These are phyloP conservation scores for Clavariopsis aquatica DNA, from an alignment of 495 filamentous ascomycete genomes.

Conservation along the genomic window DNA sequence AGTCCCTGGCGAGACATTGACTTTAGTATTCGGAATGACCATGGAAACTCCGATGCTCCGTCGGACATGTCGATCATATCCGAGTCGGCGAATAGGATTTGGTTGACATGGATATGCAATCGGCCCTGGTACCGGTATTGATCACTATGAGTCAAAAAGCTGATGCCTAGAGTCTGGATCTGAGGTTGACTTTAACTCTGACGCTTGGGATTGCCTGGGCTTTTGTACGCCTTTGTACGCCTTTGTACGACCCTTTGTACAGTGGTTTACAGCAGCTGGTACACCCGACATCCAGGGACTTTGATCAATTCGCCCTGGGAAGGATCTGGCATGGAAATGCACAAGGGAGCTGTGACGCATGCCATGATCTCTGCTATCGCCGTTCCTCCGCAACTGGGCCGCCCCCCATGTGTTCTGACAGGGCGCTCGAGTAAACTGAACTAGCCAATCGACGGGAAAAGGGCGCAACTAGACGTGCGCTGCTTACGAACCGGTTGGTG, in stretches of 20 bases:
- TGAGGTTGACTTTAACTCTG: neutral
- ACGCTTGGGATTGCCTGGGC: neutral
- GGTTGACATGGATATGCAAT: neutral
- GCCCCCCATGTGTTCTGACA: neutral
- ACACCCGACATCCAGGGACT: too few species aligned
- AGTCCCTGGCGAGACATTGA: too few species aligned
- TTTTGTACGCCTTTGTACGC: neutral
- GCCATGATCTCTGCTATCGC: too few species aligned
- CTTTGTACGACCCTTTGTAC: neutral
- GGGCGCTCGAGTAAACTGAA: neutral
- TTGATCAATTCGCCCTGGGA: too few species aligned
- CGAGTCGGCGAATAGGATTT: neutral
- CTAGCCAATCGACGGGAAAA: neutral
- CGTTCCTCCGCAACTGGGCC: too few species aligned
- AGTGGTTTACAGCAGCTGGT: neutral
- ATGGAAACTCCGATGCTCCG: neutral
- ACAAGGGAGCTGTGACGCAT: too few species aligned
- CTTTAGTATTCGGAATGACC: too few species aligned
- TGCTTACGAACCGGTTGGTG: neutral
- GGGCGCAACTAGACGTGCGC: neutral
- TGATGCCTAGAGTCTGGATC: constrained; percentile 1
- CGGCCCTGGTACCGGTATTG: neutral
- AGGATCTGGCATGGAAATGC: too few species aligned
- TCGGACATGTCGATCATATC: neutral
- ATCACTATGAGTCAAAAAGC: neutral